These are phyloP conservation scores for Colletotrichum echinochloae DNA, from an alignment of 2,329 filamentous ascomycete species.

Conservation along the genomic window DNA sequence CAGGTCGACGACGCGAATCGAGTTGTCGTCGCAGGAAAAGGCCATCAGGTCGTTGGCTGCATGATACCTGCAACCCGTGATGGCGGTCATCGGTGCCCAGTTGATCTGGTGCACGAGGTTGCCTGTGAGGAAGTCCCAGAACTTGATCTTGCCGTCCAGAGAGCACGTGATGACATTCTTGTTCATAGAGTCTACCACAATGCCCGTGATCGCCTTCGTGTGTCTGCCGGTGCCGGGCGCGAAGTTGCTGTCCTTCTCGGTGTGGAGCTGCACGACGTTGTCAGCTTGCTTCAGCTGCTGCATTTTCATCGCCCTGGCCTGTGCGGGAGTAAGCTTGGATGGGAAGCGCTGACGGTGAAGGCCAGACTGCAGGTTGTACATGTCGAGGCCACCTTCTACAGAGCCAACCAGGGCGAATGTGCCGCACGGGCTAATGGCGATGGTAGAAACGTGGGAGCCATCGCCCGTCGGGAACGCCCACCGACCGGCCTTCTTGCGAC, in stretches of 20 bases:
- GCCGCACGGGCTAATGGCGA: conserved; percentile 90
- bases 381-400: conserved; percentile 83
- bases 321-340: conserved; percentile 78
- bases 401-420: conserved; percentile 95
- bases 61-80: conserved; percentile 84
- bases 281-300: conserved; percentile 71
- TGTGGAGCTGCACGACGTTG: conserved; percentile 66
- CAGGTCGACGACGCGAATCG: conserved; percentile 89
- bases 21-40: conserved; percentile 88
- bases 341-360: conserved; percentile 90
- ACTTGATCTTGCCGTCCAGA: conserved; percentile 92
- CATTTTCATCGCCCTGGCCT: conserved; percentile 80
- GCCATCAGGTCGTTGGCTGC: conserved; percentile 86
- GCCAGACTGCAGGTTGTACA: conserved; percentile 97
- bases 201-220: conserved; percentile 83
- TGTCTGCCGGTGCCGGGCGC: conserved; percentile 76
- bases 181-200: conserved; percentile 91
- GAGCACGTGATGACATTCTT: conserved; percentile 87
- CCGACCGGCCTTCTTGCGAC: conserved; percentile 88
- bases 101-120: conserved; percentile 83
- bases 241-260: conserved; percentile 57
- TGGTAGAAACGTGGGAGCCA: conserved; percentile 83
- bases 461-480: conserved; percentile 94
- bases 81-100: conserved; percentile 82
- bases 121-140: conserved; percentile 95